Base-by-base conservation (phyloP, 768 basidiomycete species). In the Lactifluus hygrophoroides region DNA sequence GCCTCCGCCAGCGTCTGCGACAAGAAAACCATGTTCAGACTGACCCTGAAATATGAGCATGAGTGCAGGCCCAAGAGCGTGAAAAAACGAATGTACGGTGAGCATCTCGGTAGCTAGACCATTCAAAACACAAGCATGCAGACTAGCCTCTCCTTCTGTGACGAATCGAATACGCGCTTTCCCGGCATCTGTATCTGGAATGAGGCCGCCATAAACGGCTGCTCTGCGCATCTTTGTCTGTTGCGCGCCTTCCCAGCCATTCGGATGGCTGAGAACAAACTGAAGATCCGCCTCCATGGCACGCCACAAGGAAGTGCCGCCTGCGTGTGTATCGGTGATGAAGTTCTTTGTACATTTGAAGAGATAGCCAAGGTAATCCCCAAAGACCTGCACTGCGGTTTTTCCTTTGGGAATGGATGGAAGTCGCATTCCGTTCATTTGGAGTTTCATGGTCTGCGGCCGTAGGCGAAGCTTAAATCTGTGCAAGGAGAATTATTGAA, bases 391-490 rank as follows among this genome's bases (percentile, higher is more conserved):
- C 2, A 88, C 81, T 35, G 88, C 78, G 0, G 81, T 77, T 66
- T 87, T 88, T 32, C 77, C 72, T n/a, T 74, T 76, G 0, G 88
- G 88, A 25, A 90, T 77, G 5, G 78, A 74, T 14, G 82, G 80
- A 54, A 90, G 77, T 5, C 84, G 82, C 83, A 90, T 88, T 43
- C 88, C 88, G 69, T 90, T 90, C 86, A 88, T 89, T 69, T 84
- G 79, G 54, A 89, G 78, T 64, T 83, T 81, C 88, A 90, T 90
- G 9, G 84, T 77, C 54, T 82, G 82, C 17, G 88, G 88, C 13
- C 88, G 78, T 52, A 90, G 74, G 60, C 88, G 86, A 59, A 90
- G 78, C 70, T 90, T 90, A 79, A 89, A 90, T 2, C 88, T 89
- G 61, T 5, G 25, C 9, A 50, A 49, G 40, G 3, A 30, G 51